Evolutionary conservation across 2,329 filamentous ascomycete species (phyloP).

Genomic region (Phyllosticta ampelicida): DNA sequence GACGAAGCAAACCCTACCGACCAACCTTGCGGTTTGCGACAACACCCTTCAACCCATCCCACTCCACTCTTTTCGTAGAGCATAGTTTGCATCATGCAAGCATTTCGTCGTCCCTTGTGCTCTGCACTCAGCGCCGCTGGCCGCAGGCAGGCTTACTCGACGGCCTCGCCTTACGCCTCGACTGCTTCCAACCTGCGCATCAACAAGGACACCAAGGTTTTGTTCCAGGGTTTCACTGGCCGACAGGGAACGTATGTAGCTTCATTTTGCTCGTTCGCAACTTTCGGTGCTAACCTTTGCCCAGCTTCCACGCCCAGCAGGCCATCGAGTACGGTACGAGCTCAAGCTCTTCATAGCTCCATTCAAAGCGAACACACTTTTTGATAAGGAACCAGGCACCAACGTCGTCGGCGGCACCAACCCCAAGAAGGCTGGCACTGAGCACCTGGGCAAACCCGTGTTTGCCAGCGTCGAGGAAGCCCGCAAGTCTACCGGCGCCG

Average conservation of each 20-base stretch:
- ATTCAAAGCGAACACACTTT: not conserved
- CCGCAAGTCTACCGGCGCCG: conserved; percentile 81
- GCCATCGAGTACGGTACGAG: conserved; percentile 91
- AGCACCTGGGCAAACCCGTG: conserved; percentile 84
- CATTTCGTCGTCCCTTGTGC: conserved; percentile 63
- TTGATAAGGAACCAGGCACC: conserved; percentile 52
- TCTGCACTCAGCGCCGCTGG: conserved; percentile 57
- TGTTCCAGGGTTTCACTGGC: conserved; percentile 96
- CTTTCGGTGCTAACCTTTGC: conserved; percentile 14
- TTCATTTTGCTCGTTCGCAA: not conserved
- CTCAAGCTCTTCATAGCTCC: not conserved
- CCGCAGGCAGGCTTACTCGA: conserved; percentile 66
- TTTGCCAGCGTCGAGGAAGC: conserved; percentile 84
- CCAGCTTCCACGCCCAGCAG: conserved; percentile 91
- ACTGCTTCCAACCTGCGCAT: conserved; percentile 68
- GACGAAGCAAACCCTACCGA: conserved; percentile 3
- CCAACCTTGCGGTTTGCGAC: not conserved
- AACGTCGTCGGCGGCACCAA: conserved; percentile 97
- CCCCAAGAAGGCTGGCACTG: conserved; percentile 91
- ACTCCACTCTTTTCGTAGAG: conserved; percentile 5
- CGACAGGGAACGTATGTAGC: conserved; percentile 68
- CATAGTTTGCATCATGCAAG: conserved; percentile 60
- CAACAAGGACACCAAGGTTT: conserved; percentile 83
- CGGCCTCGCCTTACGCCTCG: conserved; percentile 45
- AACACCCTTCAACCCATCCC: conserved; percentile 4